Evolutionary conservation across 148 eudicot species (phyloP).

Genomic region (Silene conica): DNA sequence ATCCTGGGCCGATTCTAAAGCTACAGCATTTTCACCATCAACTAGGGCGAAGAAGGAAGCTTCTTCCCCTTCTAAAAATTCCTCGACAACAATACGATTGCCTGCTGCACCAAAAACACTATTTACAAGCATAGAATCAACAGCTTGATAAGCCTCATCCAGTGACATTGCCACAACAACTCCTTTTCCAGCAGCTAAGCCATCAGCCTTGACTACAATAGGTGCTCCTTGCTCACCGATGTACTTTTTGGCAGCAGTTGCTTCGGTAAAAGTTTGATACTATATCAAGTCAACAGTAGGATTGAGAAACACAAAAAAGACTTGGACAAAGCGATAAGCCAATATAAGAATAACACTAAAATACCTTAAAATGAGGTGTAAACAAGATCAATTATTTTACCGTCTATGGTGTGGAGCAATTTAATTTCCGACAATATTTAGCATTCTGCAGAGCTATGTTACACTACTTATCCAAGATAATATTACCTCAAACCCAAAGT

Average conservation of each 20-base stretch:
- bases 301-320: constrained; percentile 7
- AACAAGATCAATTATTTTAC: neutral
- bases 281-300: constrained; percentile 36
- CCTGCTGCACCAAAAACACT: constrained; percentile 78
- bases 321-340: neutral
- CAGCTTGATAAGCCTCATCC: constrained; percentile 77
- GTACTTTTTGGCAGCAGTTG: constrained; percentile 70
- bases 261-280: constrained; percentile 79
- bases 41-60: constrained; percentile 92
- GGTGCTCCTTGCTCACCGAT: constrained; percentile 84
- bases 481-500: too few species aligned
- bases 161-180: constrained; percentile 82
- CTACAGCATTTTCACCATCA: constrained; percentile 85
- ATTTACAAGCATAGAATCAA: constrained; percentile 78
- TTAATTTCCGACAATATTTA: neutral
- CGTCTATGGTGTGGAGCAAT: neutral
- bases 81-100: constrained; percentile 71
- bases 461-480: too few species aligned
- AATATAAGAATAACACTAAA: neutral
- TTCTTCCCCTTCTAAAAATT: constrained; percentile 89
- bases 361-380: neutral
- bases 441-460: too few species aligned
- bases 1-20: constrained; percentile 94
- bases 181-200: constrained; percentile 96
- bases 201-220: constrained; percentile 86